phyloP scores from a whole-genome alignment of 495 filamentous ascomycete genomes.

The Cetradonia linearis region DNA sequence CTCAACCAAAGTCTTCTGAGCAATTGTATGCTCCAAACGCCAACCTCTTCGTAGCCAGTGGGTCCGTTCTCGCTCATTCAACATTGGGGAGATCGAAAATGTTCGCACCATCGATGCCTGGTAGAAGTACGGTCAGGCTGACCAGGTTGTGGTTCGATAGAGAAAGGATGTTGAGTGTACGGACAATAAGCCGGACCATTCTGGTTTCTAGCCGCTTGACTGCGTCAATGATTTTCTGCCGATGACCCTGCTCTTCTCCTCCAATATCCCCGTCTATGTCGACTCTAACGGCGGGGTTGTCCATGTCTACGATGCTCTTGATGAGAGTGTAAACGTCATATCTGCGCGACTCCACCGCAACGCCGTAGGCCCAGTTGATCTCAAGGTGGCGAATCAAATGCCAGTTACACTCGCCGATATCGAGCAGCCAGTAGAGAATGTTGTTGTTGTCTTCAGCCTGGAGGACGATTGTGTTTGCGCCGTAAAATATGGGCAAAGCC shows the following conservation, averaged over 20 bases:
- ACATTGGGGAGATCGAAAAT: background rate
- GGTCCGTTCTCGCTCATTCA: background rate
- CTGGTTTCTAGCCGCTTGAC: conserved; percentile 8
- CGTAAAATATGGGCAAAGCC: conserved; percentile 29
- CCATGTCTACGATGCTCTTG: conserved; percentile 10
- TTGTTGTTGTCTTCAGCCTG: conserved; percentile 19
- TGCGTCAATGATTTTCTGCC: conserved; percentile 6
- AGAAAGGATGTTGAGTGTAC: too few relatives aligned
- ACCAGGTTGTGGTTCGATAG: too few relatives aligned
- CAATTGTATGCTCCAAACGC: background rate
- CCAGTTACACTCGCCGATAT: conserved; percentile 14
- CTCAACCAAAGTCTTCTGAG: background rate
- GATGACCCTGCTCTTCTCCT: conserved; percentile 3
- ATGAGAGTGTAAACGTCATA: conserved; percentile 6
- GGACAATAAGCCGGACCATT: conserved; percentile 2
- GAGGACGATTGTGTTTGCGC: conserved; percentile 27
- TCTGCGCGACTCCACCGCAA: conserved; percentile 8
- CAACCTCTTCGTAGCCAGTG: background rate
- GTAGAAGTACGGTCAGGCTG: too few relatives aligned
- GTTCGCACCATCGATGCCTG: too few relatives aligned
- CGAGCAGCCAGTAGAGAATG: conserved; percentile 19
- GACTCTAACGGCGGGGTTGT: too few relatives aligned
- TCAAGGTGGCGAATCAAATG: conserved; percentile 11
- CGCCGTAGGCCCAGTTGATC: conserved; percentile 15
- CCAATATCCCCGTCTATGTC: too few relatives aligned